Evolutionary conservation across 495 filamentous ascomycete genomes (phyloP).

Genomic region (Terfezia boudieri): DNA sequence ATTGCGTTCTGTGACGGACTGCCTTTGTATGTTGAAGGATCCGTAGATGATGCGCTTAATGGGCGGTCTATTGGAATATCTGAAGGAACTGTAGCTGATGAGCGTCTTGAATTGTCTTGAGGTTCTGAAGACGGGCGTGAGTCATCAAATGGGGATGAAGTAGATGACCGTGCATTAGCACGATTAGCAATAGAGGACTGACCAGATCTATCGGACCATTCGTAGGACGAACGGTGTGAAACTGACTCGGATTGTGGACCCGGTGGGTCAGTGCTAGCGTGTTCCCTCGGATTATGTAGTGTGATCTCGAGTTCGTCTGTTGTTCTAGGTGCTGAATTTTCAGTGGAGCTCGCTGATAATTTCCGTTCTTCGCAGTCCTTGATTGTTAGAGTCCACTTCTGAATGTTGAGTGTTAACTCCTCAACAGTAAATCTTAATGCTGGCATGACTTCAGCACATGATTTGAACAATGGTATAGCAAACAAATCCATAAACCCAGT

Average conservation of each 20-base stretch:
- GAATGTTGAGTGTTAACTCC: conserved; percentile 54
- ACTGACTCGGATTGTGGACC: neutral
- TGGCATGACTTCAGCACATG: conserved; percentile 61
- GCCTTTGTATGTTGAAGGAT: neutral
- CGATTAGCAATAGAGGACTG: neutral
- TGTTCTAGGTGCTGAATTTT: neutral
- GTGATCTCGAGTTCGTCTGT: neutral
- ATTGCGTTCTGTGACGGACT: conserved; percentile 6
- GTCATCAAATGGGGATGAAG: neutral
- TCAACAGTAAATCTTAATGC: conserved; percentile 60
- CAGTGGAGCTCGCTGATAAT: neutral
- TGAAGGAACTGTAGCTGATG: neutral
- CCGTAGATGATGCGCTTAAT: neutral
- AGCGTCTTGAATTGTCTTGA: neutral
- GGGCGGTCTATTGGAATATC: neutral
- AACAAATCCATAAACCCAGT: conserved; percentile 93
- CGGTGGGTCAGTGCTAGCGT: no score
- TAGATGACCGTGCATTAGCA: neutral
- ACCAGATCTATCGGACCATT: neutral
- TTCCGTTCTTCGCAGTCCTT: conserved; percentile 8
- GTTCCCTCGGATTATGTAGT: neutral
- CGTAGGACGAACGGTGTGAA: neutral
- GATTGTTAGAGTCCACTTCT: conserved; percentile 46
- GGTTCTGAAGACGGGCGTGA: neutral
- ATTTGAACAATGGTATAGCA: conserved; percentile 72